These are phyloP conservation scores for Diversispora epigaea DNA, from an alignment of 192 early-diverging fungal species.

Conservation along the genomic window DNA sequence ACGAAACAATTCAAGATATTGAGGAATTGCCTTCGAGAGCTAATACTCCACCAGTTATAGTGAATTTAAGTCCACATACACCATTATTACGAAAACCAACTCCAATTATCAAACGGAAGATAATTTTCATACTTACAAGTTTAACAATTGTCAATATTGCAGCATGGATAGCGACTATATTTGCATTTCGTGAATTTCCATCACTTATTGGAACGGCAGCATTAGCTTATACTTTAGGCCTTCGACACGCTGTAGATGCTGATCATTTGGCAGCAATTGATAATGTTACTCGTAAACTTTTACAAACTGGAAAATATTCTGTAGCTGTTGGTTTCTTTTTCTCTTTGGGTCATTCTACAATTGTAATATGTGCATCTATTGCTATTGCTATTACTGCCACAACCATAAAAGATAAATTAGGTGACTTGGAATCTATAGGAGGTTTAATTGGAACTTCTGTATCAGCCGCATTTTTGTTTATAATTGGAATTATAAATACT, in stretches of 20 bases:
- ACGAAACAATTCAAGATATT: too few relatives aligned
- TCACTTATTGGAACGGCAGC: conserved; percentile 45
- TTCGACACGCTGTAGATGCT: conserved; percentile 61
- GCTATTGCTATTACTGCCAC: conserved; percentile 48
- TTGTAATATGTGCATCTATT: conserved; percentile 56
- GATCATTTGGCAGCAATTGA: conserved; percentile 77
- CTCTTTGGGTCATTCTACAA: conserved; percentile 70
- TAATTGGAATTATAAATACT: conserved; percentile 58
- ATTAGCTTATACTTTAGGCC: conserved; percentile 52
- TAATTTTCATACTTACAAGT: conserved; percentile 34
- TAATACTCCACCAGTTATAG: too few relatives aligned
- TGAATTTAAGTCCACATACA: not conserved
- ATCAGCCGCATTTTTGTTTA: conserved; percentile 55
- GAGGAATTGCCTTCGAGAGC: too few relatives aligned
- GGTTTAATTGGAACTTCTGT: conserved; percentile 63
- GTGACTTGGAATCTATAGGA: conserved; percentile 45
- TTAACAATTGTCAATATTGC: conserved; percentile 43
- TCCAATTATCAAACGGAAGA: conserved; percentile 32
- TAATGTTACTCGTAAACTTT: conserved; percentile 66
- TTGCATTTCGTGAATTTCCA: conserved; percentile 42
- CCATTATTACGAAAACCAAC: conserved; percentile 3
- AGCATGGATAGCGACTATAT: conserved; percentile 45
- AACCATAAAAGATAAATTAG: conserved; percentile 45
- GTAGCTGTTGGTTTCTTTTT: conserved; percentile 68
- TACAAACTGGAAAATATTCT: conserved; percentile 42